Evolutionary conservation across 306 rosid genomes (phyloP).

Genomic region (Pyrus betulifolia): DNA sequence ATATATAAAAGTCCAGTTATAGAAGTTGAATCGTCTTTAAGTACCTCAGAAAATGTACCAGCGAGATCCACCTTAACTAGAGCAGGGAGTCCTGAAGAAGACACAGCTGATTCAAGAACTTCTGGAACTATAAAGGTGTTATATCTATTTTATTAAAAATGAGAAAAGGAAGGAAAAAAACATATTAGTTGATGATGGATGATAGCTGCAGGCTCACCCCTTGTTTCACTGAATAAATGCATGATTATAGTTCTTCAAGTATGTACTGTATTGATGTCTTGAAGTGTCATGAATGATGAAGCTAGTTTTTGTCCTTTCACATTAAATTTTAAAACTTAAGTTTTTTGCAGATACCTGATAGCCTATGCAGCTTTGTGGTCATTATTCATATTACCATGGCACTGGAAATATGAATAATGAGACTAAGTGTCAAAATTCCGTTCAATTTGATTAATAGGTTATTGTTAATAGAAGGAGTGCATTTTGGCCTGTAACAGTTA

Average conservation of each 20-base stretch:
- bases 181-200: background rate
- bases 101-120: conserved; percentile 70
- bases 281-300: background rate
- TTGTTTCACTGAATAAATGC: background rate
- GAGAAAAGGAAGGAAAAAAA: background rate
- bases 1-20: conserved; percentile 62
- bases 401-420: background rate
- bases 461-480: background rate
- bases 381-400: background rate
- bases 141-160: background rate
- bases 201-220: background rate
- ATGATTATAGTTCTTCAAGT: background rate
- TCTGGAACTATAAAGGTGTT: conserved; percentile 59
- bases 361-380: background rate
- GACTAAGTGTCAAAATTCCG: background rate
- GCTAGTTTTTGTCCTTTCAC: background rate
- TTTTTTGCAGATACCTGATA: background rate
- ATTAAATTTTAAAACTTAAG: background rate
- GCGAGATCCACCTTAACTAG: conserved; percentile 39
- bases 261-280: background rate
- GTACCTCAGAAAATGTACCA: conserved; percentile 59
- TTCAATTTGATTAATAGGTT: background rate
- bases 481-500: background rate
- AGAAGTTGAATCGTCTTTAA: conserved; percentile 81
- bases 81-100: conserved; percentile 51